phyloP scores from a whole-genome alignment of 495 filamentous ascomycete species.

The Penicillium nucicola region DNA sequence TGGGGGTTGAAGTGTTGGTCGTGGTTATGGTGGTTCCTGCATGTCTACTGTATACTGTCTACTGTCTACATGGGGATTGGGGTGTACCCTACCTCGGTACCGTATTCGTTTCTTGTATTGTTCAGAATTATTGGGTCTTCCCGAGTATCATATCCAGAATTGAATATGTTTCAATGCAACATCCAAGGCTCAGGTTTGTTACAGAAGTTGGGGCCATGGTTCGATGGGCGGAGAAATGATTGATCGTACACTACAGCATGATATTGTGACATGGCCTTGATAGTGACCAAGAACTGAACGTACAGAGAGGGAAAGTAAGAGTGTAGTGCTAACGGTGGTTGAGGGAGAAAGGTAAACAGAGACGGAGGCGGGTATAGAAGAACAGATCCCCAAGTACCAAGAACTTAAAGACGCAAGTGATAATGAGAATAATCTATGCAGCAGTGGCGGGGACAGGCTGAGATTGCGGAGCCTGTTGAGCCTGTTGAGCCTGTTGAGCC shows the following conservation, averaged over 20 bases:
- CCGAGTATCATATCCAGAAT: no score
- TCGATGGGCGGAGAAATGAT: neutral
- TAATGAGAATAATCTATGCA: conserved; percentile 21
- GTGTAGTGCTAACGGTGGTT: neutral
- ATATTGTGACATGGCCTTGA: conserved; percentile 17
- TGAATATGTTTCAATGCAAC: no score
- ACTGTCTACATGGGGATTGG: no score
- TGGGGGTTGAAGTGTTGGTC: no score
- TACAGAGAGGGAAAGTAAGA: neutral
- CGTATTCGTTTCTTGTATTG: no score
- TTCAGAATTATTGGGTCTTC: no score
- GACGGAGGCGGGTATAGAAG: conserved; percentile 9
- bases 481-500: conserved; percentile 7
- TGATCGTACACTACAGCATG: conserved; percentile 19
- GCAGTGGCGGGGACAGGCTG: conserved; percentile 28
- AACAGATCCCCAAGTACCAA: conserved; percentile 7
- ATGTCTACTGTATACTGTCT: no score
- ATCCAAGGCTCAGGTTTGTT: no score
- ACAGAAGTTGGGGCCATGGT: no score
- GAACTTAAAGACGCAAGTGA: neutral
- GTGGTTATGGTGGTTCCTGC: no score
- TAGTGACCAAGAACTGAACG: neutral
- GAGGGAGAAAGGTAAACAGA: conserved; percentile 8
- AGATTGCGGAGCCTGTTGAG: conserved; percentile 1
- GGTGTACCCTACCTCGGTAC: no score